Base-by-base conservation (phyloP, 805 yeast genomes). In the Starmerella roubikii region DNA sequence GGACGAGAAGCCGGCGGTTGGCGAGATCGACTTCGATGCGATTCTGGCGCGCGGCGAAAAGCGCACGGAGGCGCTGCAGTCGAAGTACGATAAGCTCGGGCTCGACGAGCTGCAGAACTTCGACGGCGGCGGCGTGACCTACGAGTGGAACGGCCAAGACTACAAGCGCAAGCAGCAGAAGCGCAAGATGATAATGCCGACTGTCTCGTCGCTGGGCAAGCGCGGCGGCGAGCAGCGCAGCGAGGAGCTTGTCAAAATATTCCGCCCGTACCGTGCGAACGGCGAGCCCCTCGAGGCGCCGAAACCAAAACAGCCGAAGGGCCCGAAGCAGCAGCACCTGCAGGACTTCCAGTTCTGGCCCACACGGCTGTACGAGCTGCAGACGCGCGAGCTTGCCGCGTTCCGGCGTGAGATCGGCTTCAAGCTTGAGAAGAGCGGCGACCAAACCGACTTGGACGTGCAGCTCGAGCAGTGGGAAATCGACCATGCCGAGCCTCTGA, bases 61-160 rank as follows among this genome's bases (percentile, higher is more conserved):
- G 47, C 82, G 80, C 45, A 91, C 98, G 0, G 71, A 75, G 20
- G 71, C 71, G 34, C 63, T 91, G 46, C 85, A 84, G 55, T 78
- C 76, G 13, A 83, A 83, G 56, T 91, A 79, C 58, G 77, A 84
- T 39, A 72, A 80, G 35, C 67, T 91, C 25, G 97, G 97, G 9
- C 64, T 91, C 22, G 97, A 91, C 57, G 98, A 91, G 54, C 65
- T 91, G 36, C 96, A 88, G 55, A 83, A 82, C 54, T 86, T 86
- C 53, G 78, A 91, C 10, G 78, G 84, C 7, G 47, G 41, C 26
- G 93, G 84, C 48, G 78, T 78, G 19, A 91, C 95, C 0, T 88
- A 88, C 58, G 95, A 86, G 59, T 88, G 98, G 98, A 85, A 91
- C 54, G 98, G 98, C 15, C 70, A 78, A 50, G 78, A 80, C 51